Base-by-base conservation (phyloP, 208 protist species). In the Porcisia hertigi region DNA sequence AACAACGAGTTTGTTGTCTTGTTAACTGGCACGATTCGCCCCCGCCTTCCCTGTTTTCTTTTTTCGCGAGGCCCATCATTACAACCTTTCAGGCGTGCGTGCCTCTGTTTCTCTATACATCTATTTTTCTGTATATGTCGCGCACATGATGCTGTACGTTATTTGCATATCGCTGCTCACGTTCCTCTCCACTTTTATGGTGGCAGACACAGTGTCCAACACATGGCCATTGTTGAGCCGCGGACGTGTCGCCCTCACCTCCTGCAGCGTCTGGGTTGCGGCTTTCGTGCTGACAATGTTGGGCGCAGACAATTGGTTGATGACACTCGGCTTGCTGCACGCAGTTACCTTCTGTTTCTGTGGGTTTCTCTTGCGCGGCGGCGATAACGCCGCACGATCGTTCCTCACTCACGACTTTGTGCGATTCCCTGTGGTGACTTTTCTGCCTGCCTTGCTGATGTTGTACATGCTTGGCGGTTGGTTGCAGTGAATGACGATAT, bases 141-240 rank as follows among this genome's bases (percentile, higher is more conserved):
- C 34, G 34, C 59, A 36, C 34, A 41, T 25, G 20, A 84, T 84
- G 80, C 41, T 84, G 16, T 85, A 85, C 55, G 54, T 71, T 41
- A 3, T 73, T 23, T 41, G 41, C 4, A 59, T 85, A 3, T 12
- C 74, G 49, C 39, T 85, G 62, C 49, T 79, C 76, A 95, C 91
- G n/a, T 79, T 93, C 39, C 73, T 73, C 65, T 93, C 88, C 47
- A 85, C 88, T 30, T 95, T 95, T 69, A 92, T 95, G 88, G 79
- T 82, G 14, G 88, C 87, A 30, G 91, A 95, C 73, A 88, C 91
- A 5, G 75, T 87, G 52, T 76, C 77, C 23, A 79, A 87, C 54
- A 74, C 88, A 25, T 86, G 82, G 67, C 57, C 57, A 59, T 23
- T 85, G n/a, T 67, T 77, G n/a, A 62, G 39, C 34, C 67, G 76